A percentile compares a stretch with the other conserved stretches of the same genome.
These are phyloP conservation scores for Inga oerstediana DNA, from an alignment of 306 rosid genomes.

Conservation along the genomic window DNA sequence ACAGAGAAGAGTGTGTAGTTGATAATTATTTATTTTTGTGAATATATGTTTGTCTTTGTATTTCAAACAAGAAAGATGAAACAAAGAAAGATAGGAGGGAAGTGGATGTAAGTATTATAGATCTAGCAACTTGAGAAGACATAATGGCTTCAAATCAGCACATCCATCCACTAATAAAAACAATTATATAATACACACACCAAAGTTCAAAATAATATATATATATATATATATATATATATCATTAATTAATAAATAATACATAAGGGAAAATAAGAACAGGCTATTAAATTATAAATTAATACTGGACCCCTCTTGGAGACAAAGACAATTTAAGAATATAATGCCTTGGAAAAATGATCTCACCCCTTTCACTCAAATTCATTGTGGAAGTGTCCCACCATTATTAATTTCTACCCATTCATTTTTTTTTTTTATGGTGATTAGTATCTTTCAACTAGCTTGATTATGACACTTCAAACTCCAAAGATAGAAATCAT, in stretches of 20 bases:
- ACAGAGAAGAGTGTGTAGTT: not conserved
- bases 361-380: constrained; percentile 31
- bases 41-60: constrained; percentile 52
- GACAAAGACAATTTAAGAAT: constrained; percentile 65
- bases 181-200: constrained; percentile 56
- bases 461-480: constrained; percentile 45
- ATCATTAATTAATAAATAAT: not conserved
- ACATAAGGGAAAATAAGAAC: not conserved
- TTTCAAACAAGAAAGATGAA: constrained; percentile 47
- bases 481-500: constrained; percentile 36
- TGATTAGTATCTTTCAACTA: constrained; percentile 30
- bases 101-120: constrained; percentile 40
- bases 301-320: constrained; percentile 34
- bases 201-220: constrained; percentile 13
- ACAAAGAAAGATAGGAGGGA: constrained; percentile 38
- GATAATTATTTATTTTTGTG: not conserved
- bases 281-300: not conserved
- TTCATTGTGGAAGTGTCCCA: constrained; percentile 41
- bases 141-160: constrained; percentile 55
- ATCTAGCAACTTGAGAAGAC: constrained; percentile 57
- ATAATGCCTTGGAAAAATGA: constrained; percentile 37
- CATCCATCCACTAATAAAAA: constrained; percentile 48
- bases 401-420: constrained; percentile 38
- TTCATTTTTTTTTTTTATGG: constrained; percentile 32
- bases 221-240: too few species aligned